These are phyloP conservation scores for Pelargonium australe DNA, from an alignment of 441 rosid species.

Conservation along the genomic window DNA sequence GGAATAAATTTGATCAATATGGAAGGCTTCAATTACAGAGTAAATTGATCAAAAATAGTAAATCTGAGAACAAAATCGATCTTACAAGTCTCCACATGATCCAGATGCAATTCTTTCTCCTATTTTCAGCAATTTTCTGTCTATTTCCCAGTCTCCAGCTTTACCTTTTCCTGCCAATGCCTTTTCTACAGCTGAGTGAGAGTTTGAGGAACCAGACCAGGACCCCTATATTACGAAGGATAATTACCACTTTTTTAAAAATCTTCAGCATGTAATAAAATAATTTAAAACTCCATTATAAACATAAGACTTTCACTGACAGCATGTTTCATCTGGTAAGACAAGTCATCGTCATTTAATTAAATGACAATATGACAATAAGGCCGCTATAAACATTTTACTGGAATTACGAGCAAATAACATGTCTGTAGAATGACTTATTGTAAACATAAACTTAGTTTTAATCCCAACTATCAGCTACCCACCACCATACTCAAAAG, in stretches of 20 bases:
- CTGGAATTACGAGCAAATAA: not conserved
- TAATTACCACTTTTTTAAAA: conserved; percentile 14
- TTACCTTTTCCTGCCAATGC: conserved; percentile 26
- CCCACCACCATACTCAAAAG: not conserved
- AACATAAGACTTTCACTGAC: too few species aligned
- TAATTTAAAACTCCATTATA: not conserved
- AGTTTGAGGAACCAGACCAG: conserved; percentile 50
- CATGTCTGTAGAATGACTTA: not conserved
- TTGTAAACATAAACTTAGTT: not conserved
- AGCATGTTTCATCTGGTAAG: not conserved
- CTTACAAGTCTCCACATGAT: conserved; percentile 74
- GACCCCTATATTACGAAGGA: conserved; percentile 43
- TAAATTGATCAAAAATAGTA: conserved; percentile 13
- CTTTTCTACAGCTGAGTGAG: conserved; percentile 32
- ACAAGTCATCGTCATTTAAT: not conserved
- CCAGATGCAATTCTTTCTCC: conserved; percentile 69
- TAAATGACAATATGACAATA: not conserved
- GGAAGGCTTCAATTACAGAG: conserved; percentile 5
- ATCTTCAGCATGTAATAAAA: conserved; percentile 13
- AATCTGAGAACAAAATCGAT: conserved; percentile 17
- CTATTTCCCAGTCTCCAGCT: conserved; percentile 52
- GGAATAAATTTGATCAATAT: conserved; percentile 13
- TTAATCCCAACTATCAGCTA: not conserved
- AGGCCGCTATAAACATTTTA: not conserved
- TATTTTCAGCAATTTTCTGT: conserved; percentile 46